Evolutionary conservation across 352 stramenopile species (phyloP).

Genomic region (Globisporangium acanthophoron): DNA sequence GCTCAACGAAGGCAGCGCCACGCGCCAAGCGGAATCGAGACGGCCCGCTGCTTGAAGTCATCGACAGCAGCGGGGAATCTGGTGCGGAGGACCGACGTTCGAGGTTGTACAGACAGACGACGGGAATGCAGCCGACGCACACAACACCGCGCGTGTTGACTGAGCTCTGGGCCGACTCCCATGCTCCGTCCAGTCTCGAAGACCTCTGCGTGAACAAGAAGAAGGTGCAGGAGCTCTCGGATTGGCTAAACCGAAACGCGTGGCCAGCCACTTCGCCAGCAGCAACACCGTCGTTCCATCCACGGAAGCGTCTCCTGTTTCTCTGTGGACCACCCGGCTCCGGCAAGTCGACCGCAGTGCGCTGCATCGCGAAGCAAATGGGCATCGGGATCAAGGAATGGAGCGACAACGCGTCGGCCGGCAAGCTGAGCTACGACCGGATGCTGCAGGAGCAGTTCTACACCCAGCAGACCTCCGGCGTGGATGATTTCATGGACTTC

Average conservation of each 20-base stretch:
- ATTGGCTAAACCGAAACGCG: constrained; percentile 46
- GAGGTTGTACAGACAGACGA: not conserved
- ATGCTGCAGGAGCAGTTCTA: constrained; percentile 48
- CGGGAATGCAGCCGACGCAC: not conserved
- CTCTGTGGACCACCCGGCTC: constrained; percentile 73
- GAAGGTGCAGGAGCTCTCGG: constrained; percentile 65
- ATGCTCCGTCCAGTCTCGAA: constrained; percentile 35
- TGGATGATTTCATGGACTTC: constrained; percentile 78
- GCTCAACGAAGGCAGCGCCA: too few relatives aligned
- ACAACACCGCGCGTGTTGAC: not conserved
- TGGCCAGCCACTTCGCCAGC: constrained; percentile 1
- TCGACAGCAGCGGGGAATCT: constrained; percentile 32
- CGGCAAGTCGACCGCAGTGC: constrained; percentile 78
- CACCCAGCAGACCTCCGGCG: constrained; percentile 35
- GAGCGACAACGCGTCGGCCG: constrained; percentile 58
- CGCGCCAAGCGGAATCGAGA: not conserved
- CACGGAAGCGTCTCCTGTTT: constrained; percentile 62
- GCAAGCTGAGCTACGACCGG: constrained; percentile 47
- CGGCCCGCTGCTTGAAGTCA: constrained; percentile 16
- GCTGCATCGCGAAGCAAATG: constrained; percentile 45
- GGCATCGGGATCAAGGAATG: constrained; percentile 57
- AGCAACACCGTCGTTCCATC: constrained; percentile 4
- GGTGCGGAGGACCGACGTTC: constrained; percentile 13
- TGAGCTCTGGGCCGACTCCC: constrained; percentile 47
- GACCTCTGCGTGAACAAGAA: constrained; percentile 82